Evolutionary conservation across 2,329 filamentous ascomycete species (phyloP), one percentile per base, ranked within the genome.

Genomic region (Fusarium dlaminii): DNA sequence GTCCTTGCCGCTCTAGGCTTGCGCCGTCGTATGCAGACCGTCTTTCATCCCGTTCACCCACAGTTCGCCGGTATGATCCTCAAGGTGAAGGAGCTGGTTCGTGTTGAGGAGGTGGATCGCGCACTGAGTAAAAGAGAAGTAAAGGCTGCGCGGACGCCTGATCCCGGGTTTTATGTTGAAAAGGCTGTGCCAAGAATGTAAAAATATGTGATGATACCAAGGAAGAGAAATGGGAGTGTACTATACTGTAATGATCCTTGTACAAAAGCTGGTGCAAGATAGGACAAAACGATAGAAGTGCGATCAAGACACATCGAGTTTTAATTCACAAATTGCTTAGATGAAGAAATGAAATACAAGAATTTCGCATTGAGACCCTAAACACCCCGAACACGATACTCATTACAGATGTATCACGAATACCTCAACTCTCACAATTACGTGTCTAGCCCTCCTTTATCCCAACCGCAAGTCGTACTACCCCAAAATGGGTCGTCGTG

Each of bases 81-180:
- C 87, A 92, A 93, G 83, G 94, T 98, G 78, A 98, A 98, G 87
- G 95, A 98, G 85, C 86, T 98, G 72, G 94, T 98, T 51, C 87
- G 90, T 61, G 94, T 98, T 40, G 86, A 91, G 75, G 95, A 97
- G 84, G 94, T 97, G 49, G 90, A 91, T 39, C 81, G 84, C 70
- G 82, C 88, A 37, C 81, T 94, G 83, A 91, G 87, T 13, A 89
- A 90, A 80, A 83, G 84, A 63, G 90, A 97, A 85, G 87, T 97
- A 79, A 91, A 90, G 84, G 89, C 87, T 58, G 86, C 89, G 83
- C 86, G 95, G 82, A 90, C 88, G 82, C 94, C 95, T 7, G 93
- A 96, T 70, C 86, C 87, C 3, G 95, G 95, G 4, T 98, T 95
- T 79, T 96, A 91, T 78, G 80, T 97, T 68, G 94, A 98, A 87